phyloP scores from a whole-genome alignment of 176 grass and related monocot species.

The Paspalum vaginatum region DNA sequence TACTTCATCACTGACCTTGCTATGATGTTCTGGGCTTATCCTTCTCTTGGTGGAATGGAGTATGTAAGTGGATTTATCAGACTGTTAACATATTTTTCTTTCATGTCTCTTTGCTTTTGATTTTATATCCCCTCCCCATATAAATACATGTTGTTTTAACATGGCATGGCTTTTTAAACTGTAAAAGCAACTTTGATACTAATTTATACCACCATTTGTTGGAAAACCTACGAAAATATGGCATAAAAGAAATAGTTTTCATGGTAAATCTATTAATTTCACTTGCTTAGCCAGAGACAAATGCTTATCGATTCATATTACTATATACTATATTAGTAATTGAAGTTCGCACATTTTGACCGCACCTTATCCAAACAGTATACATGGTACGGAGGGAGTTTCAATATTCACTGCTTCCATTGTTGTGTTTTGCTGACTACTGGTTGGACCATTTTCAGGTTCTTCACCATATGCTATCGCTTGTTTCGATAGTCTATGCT shows the following conservation, averaged over 20 bases:
- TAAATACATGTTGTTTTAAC: not conserved
- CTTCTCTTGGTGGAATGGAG: constrained; percentile 91
- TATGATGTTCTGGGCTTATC: constrained; percentile 94
- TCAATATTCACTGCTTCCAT: not conserved
- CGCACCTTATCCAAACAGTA: not conserved
- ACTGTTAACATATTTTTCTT: constrained; percentile 21
- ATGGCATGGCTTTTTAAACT: not conserved
- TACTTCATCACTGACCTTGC: constrained; percentile 90
- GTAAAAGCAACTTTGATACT: not conserved
- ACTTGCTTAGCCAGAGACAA: not conserved
- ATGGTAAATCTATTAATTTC: constrained; percentile 2
- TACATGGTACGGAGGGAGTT: not conserved
- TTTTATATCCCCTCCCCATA: not conserved
- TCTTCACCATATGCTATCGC: constrained; percentile 81
- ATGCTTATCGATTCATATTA: not conserved
- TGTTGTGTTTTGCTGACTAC: constrained; percentile 30
- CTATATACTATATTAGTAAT: not conserved
- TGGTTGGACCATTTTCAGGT: constrained; percentile 59
- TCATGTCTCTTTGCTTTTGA: constrained; percentile 10
- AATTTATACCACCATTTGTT: not conserved
- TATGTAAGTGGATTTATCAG: constrained; percentile 71
- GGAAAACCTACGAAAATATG: not conserved
- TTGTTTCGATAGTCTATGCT: constrained; percentile 75
- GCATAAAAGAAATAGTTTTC: not conserved
- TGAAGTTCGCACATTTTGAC: not conserved